Evolutionary conservation across 768 basidiomycete genomes (phyloP).

Genomic region (Coprinellus micaceus): DNA sequence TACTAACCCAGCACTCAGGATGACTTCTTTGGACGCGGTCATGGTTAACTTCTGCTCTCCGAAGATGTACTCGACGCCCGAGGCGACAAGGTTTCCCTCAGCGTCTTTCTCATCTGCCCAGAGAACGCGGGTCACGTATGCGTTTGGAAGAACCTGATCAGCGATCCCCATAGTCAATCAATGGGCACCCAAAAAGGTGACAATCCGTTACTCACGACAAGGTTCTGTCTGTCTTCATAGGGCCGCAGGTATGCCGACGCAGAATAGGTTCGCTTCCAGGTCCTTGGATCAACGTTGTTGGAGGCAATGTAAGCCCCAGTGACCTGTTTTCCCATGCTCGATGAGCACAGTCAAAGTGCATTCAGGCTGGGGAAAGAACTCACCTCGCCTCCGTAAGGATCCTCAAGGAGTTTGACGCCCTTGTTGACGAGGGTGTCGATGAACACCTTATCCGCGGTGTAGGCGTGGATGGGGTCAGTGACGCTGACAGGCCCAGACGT

Average conservation of each 20-base stretch:
- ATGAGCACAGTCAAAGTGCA: neutral
- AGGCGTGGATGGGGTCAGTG: slow-evolving; percentile 24
- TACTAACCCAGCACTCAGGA: slow-evolving; percentile 13
- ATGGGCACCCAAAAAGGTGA: neutral
- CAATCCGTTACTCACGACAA: too few species aligned
- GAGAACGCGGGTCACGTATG: slow-evolving; percentile 9
- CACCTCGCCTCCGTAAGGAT: slow-evolving; percentile 30
- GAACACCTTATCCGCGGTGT: slow-evolving; percentile 23
- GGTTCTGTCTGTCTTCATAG: slow-evolving; percentile 12
- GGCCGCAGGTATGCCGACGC: slow-evolving; percentile 9
- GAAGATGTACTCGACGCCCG: slow-evolving; percentile 10
- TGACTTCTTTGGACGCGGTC: slow-evolving; percentile 9
- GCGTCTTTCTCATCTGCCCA: slow-evolving; percentile 3
- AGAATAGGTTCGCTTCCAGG: slow-evolving; percentile 8
- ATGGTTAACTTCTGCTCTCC: slow-evolving; percentile 1
- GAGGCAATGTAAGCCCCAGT: slow-evolving; percentile 12
- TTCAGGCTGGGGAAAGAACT: neutral
- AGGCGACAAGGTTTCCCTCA: slow-evolving; percentile 4
- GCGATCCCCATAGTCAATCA: neutral
- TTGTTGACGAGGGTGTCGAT: slow-evolving; percentile 23
- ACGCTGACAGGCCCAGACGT: slow-evolving; percentile 26
- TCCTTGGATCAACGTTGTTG: slow-evolving; percentile 9
- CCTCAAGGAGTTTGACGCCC: slow-evolving; percentile 21
- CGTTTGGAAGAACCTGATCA: slow-evolving; percentile 8
- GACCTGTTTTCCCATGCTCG: slow-evolving; percentile 17